Evolutionary conservation across 73 alveolate species (phyloP).

Genomic region (Paramecium octaurelia): DNA sequence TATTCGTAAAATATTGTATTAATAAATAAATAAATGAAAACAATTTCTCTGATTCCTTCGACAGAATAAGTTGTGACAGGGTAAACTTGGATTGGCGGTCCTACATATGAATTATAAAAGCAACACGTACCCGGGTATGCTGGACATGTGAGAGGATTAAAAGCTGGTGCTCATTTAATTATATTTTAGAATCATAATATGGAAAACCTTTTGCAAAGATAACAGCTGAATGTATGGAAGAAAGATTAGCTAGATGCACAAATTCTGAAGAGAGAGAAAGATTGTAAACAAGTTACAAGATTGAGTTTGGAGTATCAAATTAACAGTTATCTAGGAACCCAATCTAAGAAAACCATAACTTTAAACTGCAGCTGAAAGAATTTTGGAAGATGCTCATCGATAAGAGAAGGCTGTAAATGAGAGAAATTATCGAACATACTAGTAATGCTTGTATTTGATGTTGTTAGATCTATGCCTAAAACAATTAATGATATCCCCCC

Average conservation of each 20-base stretch:
- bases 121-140: constrained; percentile 63
- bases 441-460: not conserved
- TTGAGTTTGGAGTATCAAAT: constrained; percentile 38
- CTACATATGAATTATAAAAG: constrained; percentile 55
- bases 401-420: constrained; percentile 27
- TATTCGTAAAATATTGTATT: not conserved
- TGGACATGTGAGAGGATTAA: constrained; percentile 60
- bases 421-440: not conserved
- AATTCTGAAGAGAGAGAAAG: constrained; percentile 52
- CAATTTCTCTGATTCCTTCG: constrained; percentile 52
- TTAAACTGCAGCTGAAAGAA: constrained; percentile 48
- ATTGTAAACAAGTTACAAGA: constrained; percentile 32
- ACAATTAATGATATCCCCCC: constrained; percentile 64
- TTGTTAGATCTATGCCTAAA: constrained; percentile 44
- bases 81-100: constrained; percentile 65
- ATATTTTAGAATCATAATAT: constrained; percentile 42
- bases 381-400: not conserved
- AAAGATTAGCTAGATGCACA: constrained; percentile 50
- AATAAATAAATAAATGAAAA: constrained; percentile 33
- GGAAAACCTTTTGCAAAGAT: constrained; percentile 62
- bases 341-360: constrained; percentile 41
- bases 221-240: constrained; percentile 62
- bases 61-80: constrained; percentile 51
- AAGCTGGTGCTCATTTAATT: constrained; percentile 35
- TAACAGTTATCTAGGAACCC: constrained; percentile 48